Base-by-base conservation (phyloP, 1,284 basidiomycete genomes). In the Rhizopogon parksii region DNA sequence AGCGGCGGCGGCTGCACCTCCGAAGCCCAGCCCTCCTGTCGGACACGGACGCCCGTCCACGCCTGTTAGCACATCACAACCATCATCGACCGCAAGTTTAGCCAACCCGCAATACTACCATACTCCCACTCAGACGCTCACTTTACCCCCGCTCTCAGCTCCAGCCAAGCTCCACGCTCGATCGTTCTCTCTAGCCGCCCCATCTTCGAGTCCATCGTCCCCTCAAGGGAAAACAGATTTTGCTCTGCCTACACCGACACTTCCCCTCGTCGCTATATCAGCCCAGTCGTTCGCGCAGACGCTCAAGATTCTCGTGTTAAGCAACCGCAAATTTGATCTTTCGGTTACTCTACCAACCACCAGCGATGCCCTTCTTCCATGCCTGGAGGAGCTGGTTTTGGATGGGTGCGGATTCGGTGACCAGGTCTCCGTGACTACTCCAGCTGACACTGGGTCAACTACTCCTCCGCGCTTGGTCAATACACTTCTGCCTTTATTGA, bases 361-460 rank as follows among this genome's bases (percentile, higher is more conserved):
- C n/a, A 59, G 67, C 12, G 68, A 65, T 4, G 67, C 70, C 1
- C 67, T 80, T 48, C 68, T 91, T 37, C 85, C 85, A 0, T 67
- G 65, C 36, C 68, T 91, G 15, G 86, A 88, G 61, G 86, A 88
- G 58, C 74, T 91, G 6, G 72, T 71, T 56, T 65, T 91, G 24
- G 83, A 85, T 58, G 83, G 83, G 15, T 91, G 88, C 58, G 78
- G 77, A 53, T 69, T 91, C 6, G 60, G 71, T 6, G 83, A 88
- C 60, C 60, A 62, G 1, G 73, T 88, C 12, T 55, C 76, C 1
- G 72, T 82, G 9, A 62, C 71, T 2, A 60, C 63, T 37, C 64
- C 53, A 40, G 65, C 52, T 50, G 63, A 67, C 5, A 57, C 62
- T 2, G 56, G 53, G n/a, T 57, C 63, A n/a, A 56, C 60, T 14